Conservation (phyloP, 2,329 filamentous ascomycete species). For the Fusarium torreyae region DNA sequence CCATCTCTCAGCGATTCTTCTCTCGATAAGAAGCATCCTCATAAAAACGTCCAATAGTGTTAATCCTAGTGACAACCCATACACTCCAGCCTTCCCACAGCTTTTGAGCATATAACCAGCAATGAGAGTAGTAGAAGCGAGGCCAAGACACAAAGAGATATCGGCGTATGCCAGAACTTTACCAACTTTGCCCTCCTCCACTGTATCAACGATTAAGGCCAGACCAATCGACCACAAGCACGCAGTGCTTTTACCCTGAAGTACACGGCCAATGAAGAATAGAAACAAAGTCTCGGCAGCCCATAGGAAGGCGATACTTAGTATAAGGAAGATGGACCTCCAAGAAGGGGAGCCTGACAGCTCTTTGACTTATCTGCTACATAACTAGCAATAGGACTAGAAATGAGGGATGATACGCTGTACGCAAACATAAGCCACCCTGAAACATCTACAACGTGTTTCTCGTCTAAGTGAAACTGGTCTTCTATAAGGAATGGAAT, state of each 20-base stretch:
- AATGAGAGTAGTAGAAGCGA: constrained; percentile 22
- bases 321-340: constrained; percentile 12
- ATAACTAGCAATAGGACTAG: constrained; percentile 21
- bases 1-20: constrained; percentile 11
- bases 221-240: constrained; percentile 35
- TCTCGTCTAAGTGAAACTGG: constrained; percentile 5
- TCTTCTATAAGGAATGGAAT: constrained; percentile 31
- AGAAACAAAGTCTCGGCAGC: neutral
- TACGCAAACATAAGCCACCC: constrained; percentile 31
- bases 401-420: constrained; percentile 17
- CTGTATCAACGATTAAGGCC: constrained; percentile 29
- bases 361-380: constrained; percentile 29
- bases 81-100: constrained; percentile 18
- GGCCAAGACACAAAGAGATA: constrained; percentile 26
- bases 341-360: constrained; percentile 20
- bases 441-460: constrained; percentile 10
- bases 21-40: constrained; percentile 29
- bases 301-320: constrained; percentile 22
- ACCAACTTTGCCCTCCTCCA: constrained; percentile 14
- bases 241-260: constrained; percentile 25
- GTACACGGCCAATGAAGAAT: constrained; percentile 17
- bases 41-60: constrained; percentile 26
- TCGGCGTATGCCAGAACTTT: constrained; percentile 21
- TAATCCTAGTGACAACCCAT: constrained; percentile 19
- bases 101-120: constrained; percentile 7